phyloP scores from a whole-genome alignment of 192 early-diverging fungal genomes.

The Coemansia sp. region DNA sequence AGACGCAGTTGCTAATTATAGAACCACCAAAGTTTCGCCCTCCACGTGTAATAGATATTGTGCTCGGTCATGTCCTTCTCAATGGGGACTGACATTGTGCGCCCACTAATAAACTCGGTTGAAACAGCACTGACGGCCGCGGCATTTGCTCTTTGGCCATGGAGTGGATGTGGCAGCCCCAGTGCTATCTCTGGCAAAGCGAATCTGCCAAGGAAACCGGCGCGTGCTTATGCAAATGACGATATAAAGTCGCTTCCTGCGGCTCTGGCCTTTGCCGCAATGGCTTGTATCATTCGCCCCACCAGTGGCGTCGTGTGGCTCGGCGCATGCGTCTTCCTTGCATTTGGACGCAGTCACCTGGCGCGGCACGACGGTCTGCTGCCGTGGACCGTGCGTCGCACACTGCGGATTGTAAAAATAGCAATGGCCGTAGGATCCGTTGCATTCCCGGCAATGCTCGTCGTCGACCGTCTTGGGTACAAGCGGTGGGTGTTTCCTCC shows the following conservation, averaged over 20 bases:
- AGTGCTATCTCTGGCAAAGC: neutral
- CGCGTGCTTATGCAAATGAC: neutral
- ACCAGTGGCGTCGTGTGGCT: slow-evolving; percentile 89
- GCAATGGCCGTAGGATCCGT: slow-evolving; percentile 22
- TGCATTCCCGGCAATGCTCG: slow-evolving; percentile 55
- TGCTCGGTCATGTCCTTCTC: slow-evolving; percentile 60
- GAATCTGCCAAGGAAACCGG: neutral
- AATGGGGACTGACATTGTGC: slow-evolving; percentile 61
- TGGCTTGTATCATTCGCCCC: slow-evolving; percentile 84
- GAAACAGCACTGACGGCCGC: slow-evolving; percentile 75
- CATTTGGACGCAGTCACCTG: slow-evolving; percentile 22
- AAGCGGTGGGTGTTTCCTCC: slow-evolving; percentile 69
- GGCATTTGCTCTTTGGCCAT: slow-evolving; percentile 88
- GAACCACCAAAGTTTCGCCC: neutral
- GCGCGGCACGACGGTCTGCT: neutral
- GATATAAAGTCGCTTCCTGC: slow-evolving; percentile 14
- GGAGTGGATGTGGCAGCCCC: slow-evolving; percentile 16
- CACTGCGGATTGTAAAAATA: slow-evolving; percentile 13
- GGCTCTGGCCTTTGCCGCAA: slow-evolving; percentile 70
- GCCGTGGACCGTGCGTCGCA: slow-evolving; percentile 1
- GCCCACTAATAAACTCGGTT: slow-evolving; percentile 69
- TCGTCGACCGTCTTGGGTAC: slow-evolving; percentile 76
- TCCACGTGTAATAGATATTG: slow-evolving; percentile 10
- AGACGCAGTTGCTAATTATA: neutral
- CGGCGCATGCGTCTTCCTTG: slow-evolving; percentile 65